These are phyloP conservation scores for Leccinum subspadiceum DNA, from an alignment of 1,284 basidiomycete genomes.

Conservation along the genomic window DNA sequence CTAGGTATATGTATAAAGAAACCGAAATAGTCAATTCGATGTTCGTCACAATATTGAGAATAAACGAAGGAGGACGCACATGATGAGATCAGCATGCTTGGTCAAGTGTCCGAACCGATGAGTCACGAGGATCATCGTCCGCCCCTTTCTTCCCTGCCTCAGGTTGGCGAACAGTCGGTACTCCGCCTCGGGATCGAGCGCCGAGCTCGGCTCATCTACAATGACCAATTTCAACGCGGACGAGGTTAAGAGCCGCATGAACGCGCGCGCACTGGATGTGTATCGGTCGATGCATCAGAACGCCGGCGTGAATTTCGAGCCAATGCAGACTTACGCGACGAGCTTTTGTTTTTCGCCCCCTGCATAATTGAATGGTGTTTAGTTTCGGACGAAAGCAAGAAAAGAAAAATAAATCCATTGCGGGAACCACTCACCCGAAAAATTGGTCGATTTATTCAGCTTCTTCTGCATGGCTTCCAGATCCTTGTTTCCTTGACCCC, in stretches of 20 bases:
- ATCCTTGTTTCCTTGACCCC: constrained; percentile 33
- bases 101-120: constrained; percentile 70
- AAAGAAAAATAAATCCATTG: neutral
- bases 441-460: constrained; percentile 34
- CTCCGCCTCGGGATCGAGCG: constrained; percentile 52
- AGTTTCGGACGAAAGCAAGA: neutral
- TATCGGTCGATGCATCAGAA: neutral
- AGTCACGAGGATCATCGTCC: constrained; percentile 69
- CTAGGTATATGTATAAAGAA: constrained; percentile 30
- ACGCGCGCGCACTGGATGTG: constrained; percentile 35
- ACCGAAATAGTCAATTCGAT: neutral
- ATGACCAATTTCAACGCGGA: constrained; percentile 42
- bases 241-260: constrained; percentile 46
- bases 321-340: constrained; percentile 31
- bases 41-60: neutral
- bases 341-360: constrained; percentile 44
- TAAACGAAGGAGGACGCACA: constrained; percentile 39
- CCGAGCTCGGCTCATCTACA: constrained; percentile 54
- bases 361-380: neutral
- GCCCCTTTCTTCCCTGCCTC: constrained; percentile 47
- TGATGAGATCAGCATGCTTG: constrained; percentile 57
- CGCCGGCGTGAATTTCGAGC: neutral
- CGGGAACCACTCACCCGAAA: constrained; percentile 30
- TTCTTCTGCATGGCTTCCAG: constrained; percentile 35
- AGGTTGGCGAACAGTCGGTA: constrained; percentile 51